Base-by-base conservation (phyloP, 202 grass and related monocot genomes). In the Musa balbisiana region DNA sequence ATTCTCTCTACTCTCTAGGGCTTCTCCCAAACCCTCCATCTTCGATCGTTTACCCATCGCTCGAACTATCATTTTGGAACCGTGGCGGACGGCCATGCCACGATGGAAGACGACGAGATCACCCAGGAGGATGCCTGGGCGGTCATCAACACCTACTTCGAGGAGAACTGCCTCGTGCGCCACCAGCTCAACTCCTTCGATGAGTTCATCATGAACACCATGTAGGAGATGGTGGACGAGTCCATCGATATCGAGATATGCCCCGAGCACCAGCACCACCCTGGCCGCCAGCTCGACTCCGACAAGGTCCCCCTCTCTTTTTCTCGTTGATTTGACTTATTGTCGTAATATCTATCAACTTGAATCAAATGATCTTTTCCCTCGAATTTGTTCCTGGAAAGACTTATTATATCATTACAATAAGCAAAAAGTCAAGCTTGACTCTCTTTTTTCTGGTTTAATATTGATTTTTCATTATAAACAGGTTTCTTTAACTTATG, bases 121-220 rank as follows among this genome's bases (percentile, higher is more conserved):
- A 90, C 89, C 6, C 91, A 94, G 76, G 95, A 99, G 53, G 95
- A 99, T 21, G 95, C 88, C 67, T 99, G 95, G 95, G 89, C 91
- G 17, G 91, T 99, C 54, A 99, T 99, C 87, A 94, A 85, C 53
- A 89, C 91, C 77, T 99, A 99, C 82, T 99, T 99, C 73, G 87
- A 94, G 85, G 95, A 99, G 83, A 99, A 99, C 82, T 91, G 95
- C 52, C 85, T 99, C 55, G 95, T 99, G 51, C 83, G 91, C 15
- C 91, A 99, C 85, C 91, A 99, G 80, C 89, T 99, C 53, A 91
- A 94, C 53, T 99, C 95, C 64, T 99, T 99, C 74, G 95, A 95
- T 25, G 87, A 92, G 89, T 99, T 99, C 76, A 99, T 99, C 62
- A 87, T 90, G 85, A 99, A 92, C 75, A 92, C 87, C 29, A 99